Evolutionary conservation across 208 protist genomes (phyloP), one percentile per base, ranked within the genome.

Genomic region (Trypanosomatidae sp.): DNA sequence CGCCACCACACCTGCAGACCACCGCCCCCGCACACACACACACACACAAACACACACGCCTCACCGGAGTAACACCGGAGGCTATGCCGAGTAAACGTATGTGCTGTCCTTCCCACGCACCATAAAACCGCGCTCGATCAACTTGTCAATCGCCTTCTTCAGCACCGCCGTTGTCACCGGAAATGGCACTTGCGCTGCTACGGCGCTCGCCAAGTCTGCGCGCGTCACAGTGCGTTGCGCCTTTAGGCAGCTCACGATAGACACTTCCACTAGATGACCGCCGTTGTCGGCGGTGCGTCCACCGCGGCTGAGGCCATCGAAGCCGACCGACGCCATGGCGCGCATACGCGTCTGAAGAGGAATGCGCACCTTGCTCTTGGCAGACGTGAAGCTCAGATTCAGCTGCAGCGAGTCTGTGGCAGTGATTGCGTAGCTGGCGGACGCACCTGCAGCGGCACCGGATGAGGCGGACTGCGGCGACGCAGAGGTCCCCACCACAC

Each of bases 81-180:
- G 19, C 86, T 91, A 99, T 8, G 91, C 87, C n/a, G 98, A 74
- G 73, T 99, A 99, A n/a, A 71, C 67, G 86, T 98, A 99, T 13
- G 69, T 67, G 46, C 66, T 83, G 13, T 83, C 53, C 49, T 94
- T 80, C 30, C 88, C 88, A 43, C 98, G 89, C 69, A 92, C 85
- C 25, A 99, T 43, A 77, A 99, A 99, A 33, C 98, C 97, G 25
- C 97, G 91, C 25, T 98, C 96, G 65, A 99, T 97, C 55, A 99
- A 79, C 53, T 79, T 89, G 70, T 99, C 97, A 9, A 99, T 93
- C 8, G 91, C 71, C 74, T 96, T 96, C 86, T 99, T 99, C 33
- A 99, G 43, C 39, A 89, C 80, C 6, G 79, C 71, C 30, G 83
- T 71, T 49, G 97, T 89, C 33, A 97, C 81, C 9, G 89, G 80